Conservation (phyloP, 1,284 basidiomycete species). For the Heimioporus punctisporus region DNA sequence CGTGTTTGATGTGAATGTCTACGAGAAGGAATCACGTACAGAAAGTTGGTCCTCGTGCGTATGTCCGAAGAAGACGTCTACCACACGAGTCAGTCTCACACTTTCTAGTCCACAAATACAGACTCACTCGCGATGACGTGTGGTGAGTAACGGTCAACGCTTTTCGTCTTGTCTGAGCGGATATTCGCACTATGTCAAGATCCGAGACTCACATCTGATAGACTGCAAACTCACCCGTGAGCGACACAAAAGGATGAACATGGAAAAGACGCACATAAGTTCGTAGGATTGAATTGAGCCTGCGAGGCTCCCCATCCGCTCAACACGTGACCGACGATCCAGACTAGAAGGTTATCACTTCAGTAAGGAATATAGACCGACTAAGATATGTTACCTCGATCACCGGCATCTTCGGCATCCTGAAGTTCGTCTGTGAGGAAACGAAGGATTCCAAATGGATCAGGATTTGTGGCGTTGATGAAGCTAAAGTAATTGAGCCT, state of each 20-base stretch:
- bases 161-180: conserved; percentile 24
- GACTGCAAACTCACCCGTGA: conserved; percentile 43
- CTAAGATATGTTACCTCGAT: conserved; percentile 48
- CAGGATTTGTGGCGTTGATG: conserved; percentile 71
- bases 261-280: conserved; percentile 55
- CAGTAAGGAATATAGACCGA: not conserved
- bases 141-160: conserved; percentile 74
- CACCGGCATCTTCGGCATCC: conserved; percentile 67
- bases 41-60: conserved; percentile 80
- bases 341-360: conserved; percentile 45
- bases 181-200: conserved; percentile 47
- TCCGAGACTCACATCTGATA: conserved; percentile 56
- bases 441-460: conserved; percentile 74
- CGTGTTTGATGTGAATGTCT: not conserved
- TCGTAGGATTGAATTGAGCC: conserved; percentile 56
- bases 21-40: conserved; percentile 32
- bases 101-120: not conserved
- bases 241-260: not conserved
- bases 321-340: conserved; percentile 80
- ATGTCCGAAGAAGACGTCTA: conserved; percentile 79
- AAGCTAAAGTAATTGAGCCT: conserved; percentile 74
- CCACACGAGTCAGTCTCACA: conserved; percentile 1
- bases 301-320: conserved; percentile 73
- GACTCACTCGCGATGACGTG: conserved; percentile 74
- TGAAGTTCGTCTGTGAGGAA: conserved; percentile 84